A percentile compares a stretch with the other conserved stretches of the same genome.
Evolutionary conservation across 2,329 filamentous ascomycete species (phyloP).

Genomic region (Lomentospora prolificans): DNA sequence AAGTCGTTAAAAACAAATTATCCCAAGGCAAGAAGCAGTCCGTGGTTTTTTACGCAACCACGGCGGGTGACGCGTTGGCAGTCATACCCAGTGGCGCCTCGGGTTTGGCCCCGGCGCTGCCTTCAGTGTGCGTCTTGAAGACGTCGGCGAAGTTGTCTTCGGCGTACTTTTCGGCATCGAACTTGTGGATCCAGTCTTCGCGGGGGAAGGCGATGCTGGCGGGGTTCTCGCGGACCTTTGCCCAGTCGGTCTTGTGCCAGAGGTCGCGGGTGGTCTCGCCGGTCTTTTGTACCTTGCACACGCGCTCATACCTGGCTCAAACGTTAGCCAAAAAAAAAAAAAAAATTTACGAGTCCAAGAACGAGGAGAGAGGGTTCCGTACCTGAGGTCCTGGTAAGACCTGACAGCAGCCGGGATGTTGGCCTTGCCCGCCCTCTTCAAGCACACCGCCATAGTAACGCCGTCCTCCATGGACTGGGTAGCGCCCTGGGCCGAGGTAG

Average conservation of each 20-base stretch:
- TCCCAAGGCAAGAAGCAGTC: too few species aligned
- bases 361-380: not conserved
- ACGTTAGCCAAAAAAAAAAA: not conserved
- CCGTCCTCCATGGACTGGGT: conserved; percentile 32
- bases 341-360: not conserved
- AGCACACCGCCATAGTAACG: conserved; percentile 25
- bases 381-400: conserved; percentile 26
- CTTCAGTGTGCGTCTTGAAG: not conserved
- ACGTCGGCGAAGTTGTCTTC: conserved; percentile 17
- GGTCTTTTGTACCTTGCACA: conserved; percentile 31
- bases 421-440: conserved; percentile 15
- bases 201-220: conserved; percentile 31
- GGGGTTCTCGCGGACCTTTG: conserved; percentile 31
- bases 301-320: conserved; percentile 24
- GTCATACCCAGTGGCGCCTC: not conserved
- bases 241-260: conserved; percentile 40
- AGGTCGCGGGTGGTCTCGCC: conserved; percentile 32
- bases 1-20: not conserved
- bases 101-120: not conserved
- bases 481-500: conserved; percentile 28
- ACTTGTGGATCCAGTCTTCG: conserved; percentile 33
- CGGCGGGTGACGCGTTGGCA: not conserved
- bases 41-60: not conserved
- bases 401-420: conserved; percentile 22
- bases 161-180: conserved; percentile 30